These are phyloP conservation scores for Anthracocystis walkeri DNA, from an alignment of 1,284 basidiomycete genomes.

Conservation along the genomic window DNA sequence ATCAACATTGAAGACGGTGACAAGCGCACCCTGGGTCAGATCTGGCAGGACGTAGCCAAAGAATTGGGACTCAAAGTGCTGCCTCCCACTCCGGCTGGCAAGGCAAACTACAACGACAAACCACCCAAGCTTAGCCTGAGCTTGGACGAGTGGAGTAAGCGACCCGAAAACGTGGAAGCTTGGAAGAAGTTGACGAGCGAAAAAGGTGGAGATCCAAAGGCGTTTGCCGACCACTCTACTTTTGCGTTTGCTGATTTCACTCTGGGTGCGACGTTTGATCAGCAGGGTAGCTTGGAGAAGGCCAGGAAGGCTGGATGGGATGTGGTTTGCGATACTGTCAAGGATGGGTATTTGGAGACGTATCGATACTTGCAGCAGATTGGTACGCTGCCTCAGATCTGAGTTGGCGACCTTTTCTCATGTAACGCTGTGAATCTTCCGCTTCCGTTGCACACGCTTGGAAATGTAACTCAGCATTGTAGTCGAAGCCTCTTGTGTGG, in stretches of 20 bases:
- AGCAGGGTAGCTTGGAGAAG: conserved; percentile 44
- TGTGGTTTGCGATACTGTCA: conserved; percentile 40
- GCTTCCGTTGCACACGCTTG: too few relatives aligned
- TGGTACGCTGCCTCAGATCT: conserved; percentile 33
- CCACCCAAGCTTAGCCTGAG: conserved; percentile 41
- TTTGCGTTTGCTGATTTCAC: conserved; percentile 50
- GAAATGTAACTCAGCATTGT: neutral
- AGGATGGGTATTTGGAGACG: conserved; percentile 46
- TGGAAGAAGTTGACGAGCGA: conserved; percentile 44
- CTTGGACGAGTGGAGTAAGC: conserved; percentile 42
- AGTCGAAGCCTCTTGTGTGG: neutral
- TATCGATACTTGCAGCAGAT: conserved; percentile 47
- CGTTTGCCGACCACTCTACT: conserved; percentile 40
- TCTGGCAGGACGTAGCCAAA: conserved; percentile 44
- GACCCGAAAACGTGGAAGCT: conserved; percentile 31
- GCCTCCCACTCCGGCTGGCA: conserved; percentile 23
- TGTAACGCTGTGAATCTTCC: neutral
- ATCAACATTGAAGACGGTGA: conserved; percentile 53
- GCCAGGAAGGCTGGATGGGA: conserved; percentile 38
- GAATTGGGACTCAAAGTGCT: conserved; percentile 33
- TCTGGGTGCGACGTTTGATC: conserved; percentile 46
- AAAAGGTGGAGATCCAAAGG: conserved; percentile 35
- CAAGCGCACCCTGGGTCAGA: conserved; percentile 33
- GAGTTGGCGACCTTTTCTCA: neutral
- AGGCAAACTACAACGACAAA: conserved; percentile 34